phyloP scores from a whole-genome alignment of 78 protist genomes.

The Monocercomonoides exilis region DNA sequence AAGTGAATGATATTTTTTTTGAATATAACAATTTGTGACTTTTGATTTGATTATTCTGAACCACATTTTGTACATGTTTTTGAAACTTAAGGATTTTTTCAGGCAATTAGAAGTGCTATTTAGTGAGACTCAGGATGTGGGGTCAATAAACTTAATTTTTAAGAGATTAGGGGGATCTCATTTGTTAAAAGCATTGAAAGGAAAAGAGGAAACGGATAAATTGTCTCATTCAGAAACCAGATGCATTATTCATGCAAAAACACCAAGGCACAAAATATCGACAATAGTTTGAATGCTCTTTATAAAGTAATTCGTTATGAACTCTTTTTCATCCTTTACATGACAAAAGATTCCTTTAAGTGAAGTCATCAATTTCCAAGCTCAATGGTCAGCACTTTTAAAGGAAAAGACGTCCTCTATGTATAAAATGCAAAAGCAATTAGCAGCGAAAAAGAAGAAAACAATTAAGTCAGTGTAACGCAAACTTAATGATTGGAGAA shows the following conservation, averaged over 20 bases:
- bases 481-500: too few relatives aligned
- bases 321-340: not conserved
- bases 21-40: too few relatives aligned
- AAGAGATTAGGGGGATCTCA: not conserved
- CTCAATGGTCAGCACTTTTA: not conserved
- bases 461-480: too few relatives aligned
- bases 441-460: too few relatives aligned
- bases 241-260: not conserved
- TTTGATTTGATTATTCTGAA: too few relatives aligned
- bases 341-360: not conserved
- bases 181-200: not conserved
- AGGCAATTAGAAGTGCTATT: not conserved
- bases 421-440: not conserved
- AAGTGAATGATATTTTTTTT: too few relatives aligned
- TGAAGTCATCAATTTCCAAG: not conserved
- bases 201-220: not conserved
- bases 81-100: not conserved
- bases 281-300: not conserved
- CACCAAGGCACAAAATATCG: not conserved
- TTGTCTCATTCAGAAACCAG: not conserved
- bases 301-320: not conserved
- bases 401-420: not conserved
- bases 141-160: not conserved
- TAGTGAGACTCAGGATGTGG: not conserved
- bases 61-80: too few relatives aligned